phyloP scores from a whole-genome alignment of 306 rosid species.

The Citrullus colocynthis region DNA sequence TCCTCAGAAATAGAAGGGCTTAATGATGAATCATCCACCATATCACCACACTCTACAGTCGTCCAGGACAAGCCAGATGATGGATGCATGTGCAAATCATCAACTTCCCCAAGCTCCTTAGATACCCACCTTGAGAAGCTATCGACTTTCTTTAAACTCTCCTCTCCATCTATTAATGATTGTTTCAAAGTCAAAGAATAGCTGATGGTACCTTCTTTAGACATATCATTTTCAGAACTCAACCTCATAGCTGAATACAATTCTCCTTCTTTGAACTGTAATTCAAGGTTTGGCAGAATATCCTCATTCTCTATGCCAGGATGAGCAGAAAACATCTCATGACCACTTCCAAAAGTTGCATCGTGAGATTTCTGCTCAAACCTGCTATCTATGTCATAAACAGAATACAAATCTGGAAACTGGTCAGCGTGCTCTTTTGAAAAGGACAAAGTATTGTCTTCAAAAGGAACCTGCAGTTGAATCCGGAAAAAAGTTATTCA shows the following conservation, averaged over 20 bases:
- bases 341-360: constrained; percentile 22
- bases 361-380: constrained; percentile 19
- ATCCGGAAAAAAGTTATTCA: constrained; percentile 7
- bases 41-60: constrained; percentile 56
- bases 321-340: constrained; percentile 15
- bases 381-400: constrained; percentile 17
- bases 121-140: constrained; percentile 81
- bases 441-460: constrained; percentile 30
- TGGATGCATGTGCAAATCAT: constrained; percentile 60
- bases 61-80: constrained; percentile 73
- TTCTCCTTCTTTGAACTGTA: constrained; percentile 29
- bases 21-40: constrained; percentile 53
- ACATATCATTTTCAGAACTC: constrained; percentile 26
- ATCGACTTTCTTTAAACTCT: constrained; percentile 78
- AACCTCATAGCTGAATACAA: constrained; percentile 13
- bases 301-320: constrained; percentile 27
- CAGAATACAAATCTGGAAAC: constrained; percentile 34
- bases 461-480: constrained; percentile 43
- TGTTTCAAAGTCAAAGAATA: constrained; percentile 39
- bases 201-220: constrained; percentile 34
- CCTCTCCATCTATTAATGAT: constrained; percentile 46
- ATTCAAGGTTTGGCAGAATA: constrained; percentile 20
- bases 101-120: constrained; percentile 70
- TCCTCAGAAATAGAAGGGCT: constrained; percentile 85
- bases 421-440: constrained; percentile 35